Conservation (phyloP, 2,329 filamentous ascomycete species). For the Pseudogymnoascus verrucosus region DNA sequence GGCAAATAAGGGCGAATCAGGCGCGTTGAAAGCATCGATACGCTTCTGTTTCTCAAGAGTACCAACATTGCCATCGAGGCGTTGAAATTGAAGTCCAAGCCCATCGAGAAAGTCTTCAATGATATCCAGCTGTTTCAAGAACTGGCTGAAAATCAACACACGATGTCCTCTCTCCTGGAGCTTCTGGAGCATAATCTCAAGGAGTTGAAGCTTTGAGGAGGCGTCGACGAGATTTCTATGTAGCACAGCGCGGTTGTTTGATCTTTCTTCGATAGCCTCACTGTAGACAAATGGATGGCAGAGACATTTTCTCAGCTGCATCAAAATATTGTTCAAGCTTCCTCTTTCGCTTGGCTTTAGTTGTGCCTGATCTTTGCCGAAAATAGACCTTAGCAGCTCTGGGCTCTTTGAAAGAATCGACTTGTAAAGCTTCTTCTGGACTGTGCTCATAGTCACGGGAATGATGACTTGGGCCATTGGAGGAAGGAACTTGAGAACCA, state of each 20-base stretch:
- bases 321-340: conserved; percentile 85
- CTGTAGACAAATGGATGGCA: conserved; percentile 97
- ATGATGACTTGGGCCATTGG: conserved; percentile 93
- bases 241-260: conserved; percentile 50
- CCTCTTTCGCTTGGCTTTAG: conserved; percentile 64
- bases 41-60: conserved; percentile 85
- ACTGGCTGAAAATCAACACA: conserved; percentile 93
- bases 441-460: conserved; percentile 85
- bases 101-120: conserved; percentile 84
- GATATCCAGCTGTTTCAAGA: conserved; percentile 79
- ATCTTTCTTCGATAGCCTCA: conserved; percentile 76
- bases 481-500: conserved; percentile 85
- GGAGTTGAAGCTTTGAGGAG: conserved; percentile 76
- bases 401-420: conserved; percentile 89
- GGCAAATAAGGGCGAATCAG: conserved; percentile 73
- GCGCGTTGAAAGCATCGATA: conserved; percentile 89
- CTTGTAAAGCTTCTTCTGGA: conserved; percentile 92
- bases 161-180: conserved; percentile 78
- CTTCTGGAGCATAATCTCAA: conserved; percentile 81
- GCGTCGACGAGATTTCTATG: conserved; percentile 84
- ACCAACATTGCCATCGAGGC: conserved; percentile 77
- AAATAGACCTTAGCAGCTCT: conserved; percentile 78
- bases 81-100: conserved; percentile 63
- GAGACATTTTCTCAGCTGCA: conserved; percentile 89
- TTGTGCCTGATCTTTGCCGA: conserved; percentile 52